Conservation (phyloP, 169 alveolate genomes). For the Cryptosporidium canis region DNA sequence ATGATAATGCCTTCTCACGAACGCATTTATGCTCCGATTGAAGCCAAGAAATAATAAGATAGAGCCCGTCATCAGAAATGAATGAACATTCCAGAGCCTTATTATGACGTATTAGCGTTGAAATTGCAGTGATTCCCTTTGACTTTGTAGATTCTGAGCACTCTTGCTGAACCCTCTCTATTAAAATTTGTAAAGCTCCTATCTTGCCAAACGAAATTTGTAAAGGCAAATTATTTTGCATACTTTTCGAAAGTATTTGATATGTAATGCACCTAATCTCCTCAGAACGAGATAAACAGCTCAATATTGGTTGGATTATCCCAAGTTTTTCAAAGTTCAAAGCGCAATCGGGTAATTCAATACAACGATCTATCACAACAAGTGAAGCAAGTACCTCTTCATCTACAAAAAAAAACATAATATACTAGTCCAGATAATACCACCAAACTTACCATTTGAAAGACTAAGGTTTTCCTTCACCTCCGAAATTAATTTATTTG, state of each 20-base stretch:
- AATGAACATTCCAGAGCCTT: background rate
- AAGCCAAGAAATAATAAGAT: slow-evolving; percentile 2
- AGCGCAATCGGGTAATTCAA: slow-evolving; percentile 56
- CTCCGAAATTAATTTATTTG: slow-evolving; percentile 38
- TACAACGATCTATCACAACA: slow-evolving; percentile 43
- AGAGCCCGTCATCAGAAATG: slow-evolving; percentile 6
- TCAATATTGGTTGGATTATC: slow-evolving; percentile 31
- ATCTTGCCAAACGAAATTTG: slow-evolving; percentile 6
- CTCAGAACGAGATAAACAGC: slow-evolving; percentile 12
- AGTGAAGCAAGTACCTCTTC: slow-evolving; percentile 37
- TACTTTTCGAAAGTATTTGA: slow-evolving; percentile 47
- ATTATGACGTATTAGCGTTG: slow-evolving; percentile 61
- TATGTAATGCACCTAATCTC: slow-evolving; percentile 38
- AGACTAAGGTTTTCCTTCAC: background rate
- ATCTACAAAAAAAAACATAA: background rate
- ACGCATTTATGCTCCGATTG: background rate
- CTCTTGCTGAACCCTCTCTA: slow-evolving; percentile 4
- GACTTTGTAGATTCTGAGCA: background rate
- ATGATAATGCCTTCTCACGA: slow-evolving; percentile 45
- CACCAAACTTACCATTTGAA: slow-evolving; percentile 23
- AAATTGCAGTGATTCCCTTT: slow-evolving; percentile 45
- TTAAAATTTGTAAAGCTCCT: slow-evolving; percentile 36
- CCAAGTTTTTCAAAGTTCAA: slow-evolving; percentile 39
- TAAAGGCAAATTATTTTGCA: slow-evolving; percentile 55
- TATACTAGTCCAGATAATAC: background rate